These are phyloP conservation scores for Macrolepiota dolichaula DNA, from an alignment of 768 basidiomycete species.

Conservation along the genomic window DNA sequence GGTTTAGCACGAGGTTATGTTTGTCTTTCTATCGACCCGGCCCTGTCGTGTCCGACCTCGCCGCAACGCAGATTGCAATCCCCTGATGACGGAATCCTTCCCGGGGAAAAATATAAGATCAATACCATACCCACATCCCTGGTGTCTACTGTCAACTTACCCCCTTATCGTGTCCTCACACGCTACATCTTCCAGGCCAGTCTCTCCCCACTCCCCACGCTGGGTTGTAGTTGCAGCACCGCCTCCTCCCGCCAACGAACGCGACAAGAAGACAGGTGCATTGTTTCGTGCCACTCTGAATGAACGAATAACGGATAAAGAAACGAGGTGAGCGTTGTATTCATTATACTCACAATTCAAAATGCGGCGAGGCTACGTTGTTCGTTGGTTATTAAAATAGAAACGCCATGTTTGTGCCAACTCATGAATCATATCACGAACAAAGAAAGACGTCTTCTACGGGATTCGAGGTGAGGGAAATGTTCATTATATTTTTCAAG, in stretches of 20 bases:
- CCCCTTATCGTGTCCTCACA: too few relatives aligned
- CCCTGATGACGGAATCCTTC: too few relatives aligned
- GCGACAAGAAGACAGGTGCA: background rate
- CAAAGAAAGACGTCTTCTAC: slow-evolving; percentile 15
- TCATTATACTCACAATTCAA: background rate
- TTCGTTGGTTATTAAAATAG: slow-evolving; percentile 13
- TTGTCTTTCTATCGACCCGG: too few relatives aligned
- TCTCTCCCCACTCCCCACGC: background rate
- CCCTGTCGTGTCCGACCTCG: too few relatives aligned
- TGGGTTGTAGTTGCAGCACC: background rate
- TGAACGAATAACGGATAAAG: background rate
- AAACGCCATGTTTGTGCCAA: slow-evolving; percentile 15
- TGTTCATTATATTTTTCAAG: slow-evolving; percentile 10
- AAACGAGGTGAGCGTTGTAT: background rate
- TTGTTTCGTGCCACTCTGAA: background rate
- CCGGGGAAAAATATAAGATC: too few relatives aligned
- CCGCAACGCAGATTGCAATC: too few relatives aligned
- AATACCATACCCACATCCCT: too few relatives aligned
- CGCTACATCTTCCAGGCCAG: background rate
- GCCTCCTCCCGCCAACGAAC: background rate
- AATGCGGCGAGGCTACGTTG: background rate
- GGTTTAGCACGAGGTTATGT: too few relatives aligned
- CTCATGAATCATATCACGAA: slow-evolving; percentile 20
- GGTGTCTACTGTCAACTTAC: too few relatives aligned
- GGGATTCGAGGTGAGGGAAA: background rate